phyloP scores from a whole-genome alignment of 2,329 filamentous ascomycete species.

The Blastomyces silverae region DNA sequence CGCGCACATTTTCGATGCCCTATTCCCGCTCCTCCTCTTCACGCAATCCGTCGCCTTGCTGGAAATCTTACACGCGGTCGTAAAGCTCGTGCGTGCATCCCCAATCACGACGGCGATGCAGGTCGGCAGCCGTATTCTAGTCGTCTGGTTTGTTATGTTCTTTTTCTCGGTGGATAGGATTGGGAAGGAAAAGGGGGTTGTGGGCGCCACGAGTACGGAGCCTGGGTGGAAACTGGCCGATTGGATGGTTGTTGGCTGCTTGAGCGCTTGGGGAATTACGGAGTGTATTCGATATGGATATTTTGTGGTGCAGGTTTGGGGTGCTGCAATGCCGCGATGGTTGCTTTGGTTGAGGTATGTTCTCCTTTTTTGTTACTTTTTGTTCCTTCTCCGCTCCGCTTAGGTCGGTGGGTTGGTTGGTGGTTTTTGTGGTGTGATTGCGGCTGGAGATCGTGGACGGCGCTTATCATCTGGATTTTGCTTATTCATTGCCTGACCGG shows the following conservation, averaged over 20 bases:
- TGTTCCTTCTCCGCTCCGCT: conserved; percentile 3
- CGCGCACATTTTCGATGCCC: conserved; percentile 42
- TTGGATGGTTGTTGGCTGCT: conserved; percentile 43
- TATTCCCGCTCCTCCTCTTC: conserved; percentile 44
- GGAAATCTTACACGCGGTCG: conserved; percentile 73
- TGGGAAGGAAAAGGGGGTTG: conserved; percentile 53
- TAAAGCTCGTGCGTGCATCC: conserved; percentile 78
- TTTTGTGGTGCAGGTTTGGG: conserved; percentile 63
- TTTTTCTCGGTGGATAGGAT: conserved; percentile 61
- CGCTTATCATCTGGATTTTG: background rate
- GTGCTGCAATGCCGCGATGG: conserved; percentile 52
- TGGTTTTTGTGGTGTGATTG: background rate
- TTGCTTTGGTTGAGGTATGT: conserved; percentile 68
- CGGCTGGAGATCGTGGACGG: background rate
- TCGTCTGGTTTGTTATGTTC: conserved; percentile 79
- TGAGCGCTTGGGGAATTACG: conserved; percentile 80
- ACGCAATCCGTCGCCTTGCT: conserved; percentile 78
- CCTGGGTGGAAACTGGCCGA: conserved; percentile 30
- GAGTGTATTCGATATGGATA: conserved; percentile 91
- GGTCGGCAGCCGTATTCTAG: conserved; percentile 75
- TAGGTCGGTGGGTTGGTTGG: background rate
- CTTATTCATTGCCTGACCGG: conserved; percentile 1
- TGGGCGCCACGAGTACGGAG: conserved; percentile 27
- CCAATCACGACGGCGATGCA: conserved; percentile 83
- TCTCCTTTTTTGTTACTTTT: conserved; percentile 1